Evolutionary conservation across 1,284 basidiomycete genomes (phyloP), one percentile per base, ranked within the genome.

Genomic region (Termitomyces sp.): DNA sequence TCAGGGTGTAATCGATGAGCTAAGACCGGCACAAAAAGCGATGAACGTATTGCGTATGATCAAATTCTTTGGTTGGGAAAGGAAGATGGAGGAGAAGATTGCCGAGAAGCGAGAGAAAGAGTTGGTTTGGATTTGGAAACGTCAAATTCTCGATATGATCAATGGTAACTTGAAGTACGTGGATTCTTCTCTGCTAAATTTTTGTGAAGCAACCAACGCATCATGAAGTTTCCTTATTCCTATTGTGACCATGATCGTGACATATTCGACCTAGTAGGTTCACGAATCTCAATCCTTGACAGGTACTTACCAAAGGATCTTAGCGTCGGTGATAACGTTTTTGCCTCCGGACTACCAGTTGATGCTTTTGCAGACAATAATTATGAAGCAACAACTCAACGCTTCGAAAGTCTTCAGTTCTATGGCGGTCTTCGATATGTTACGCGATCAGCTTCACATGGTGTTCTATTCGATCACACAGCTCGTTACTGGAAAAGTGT

Each of bases 11-110:
- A 16, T 14, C 16, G 54, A 50, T 7, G 44, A 48, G n/a, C 47
- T 55, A n/a, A 49, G 19, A 18, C 8, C 21, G 43, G 9, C 9
- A 46, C 13, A 41, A 38, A 13, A 57, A 77, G 74, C 69, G 7
- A 67, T 77, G 71, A 74, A 68, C 55, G 69, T 78, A 7, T 58
- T 79, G n/a, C 73, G 82, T 24, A 83, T 84, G 75, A 71, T 84
- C 66, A 87, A 88, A 67, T 75, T 88, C 58, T 88, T 88, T 58
- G 85, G 79, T 8, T 85, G 83, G 83, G 83, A 84, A 61, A 67
- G 68, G 16, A 75, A 78, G 57, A 77, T 82, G 66, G 72, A 77
- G 52, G 66, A 72, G 19, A 71, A 74, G 46, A 70, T 85, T 37
- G 68, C 72, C 13, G 72, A 72, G 35, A 76, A 78, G 72, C 66